Evolutionary conservation across 305 asterid genomes (phyloP).

Genomic region (Solanum hybrid): DNA sequence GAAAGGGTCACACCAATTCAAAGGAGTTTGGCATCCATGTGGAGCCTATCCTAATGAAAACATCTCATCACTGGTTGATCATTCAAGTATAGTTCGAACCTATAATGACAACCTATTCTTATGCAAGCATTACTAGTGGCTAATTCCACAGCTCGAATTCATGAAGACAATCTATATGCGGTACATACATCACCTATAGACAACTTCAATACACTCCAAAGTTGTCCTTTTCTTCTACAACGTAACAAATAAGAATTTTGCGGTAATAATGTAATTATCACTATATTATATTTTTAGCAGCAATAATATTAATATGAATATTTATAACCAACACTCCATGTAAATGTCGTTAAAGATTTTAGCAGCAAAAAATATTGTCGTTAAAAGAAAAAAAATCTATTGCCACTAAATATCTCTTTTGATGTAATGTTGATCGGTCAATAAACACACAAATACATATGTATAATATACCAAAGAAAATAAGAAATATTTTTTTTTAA

Average conservation of each 20-base stretch:
- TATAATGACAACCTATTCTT: too few species aligned
- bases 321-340: neutral
- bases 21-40: rapidly evolving
- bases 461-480: neutral
- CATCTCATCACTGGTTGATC: too few species aligned
- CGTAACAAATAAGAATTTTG: neutral
- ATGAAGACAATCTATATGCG: too few species aligned
- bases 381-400: neutral
- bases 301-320: neutral
- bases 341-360: neutral
- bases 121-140: rapidly evolving
- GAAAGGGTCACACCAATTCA: too few species aligned
- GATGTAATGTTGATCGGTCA: neutral
- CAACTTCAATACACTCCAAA: neutral
- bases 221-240: too few species aligned
- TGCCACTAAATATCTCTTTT: neutral
- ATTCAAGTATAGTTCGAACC: too few species aligned
- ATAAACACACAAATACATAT: neutral
- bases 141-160: neutral
- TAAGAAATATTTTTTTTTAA: neutral
- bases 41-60: too few species aligned
- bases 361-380: too few species aligned
- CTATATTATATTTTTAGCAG: neutral
- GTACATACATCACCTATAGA: neutral
- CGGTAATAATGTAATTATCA: too few species aligned